Conservation (phyloP, 257 asterid species). For the Capsicum baccatum region DNA sequence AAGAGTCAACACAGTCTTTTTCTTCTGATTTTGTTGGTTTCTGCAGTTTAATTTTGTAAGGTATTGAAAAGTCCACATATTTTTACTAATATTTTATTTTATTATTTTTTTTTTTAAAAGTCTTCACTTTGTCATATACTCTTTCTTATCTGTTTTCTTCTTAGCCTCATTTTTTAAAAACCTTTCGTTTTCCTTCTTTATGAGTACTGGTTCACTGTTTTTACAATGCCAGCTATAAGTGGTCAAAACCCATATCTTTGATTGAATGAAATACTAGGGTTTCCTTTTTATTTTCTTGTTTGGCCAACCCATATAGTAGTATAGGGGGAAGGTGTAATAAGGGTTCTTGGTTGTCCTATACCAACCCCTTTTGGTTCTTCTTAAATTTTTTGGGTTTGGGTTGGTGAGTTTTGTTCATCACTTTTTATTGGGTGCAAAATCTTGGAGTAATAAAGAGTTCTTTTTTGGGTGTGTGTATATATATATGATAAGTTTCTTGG, state of each 20-base stretch:
- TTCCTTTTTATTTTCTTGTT: slow-evolving; percentile 26
- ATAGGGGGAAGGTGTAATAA: slow-evolving; percentile 42
- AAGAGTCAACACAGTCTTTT: slow-evolving; percentile 28
- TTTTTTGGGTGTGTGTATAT: slow-evolving; percentile 15
- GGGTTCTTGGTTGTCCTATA: slow-evolving; percentile 63
- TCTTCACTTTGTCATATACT: too few relatives aligned
- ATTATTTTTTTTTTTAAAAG: not conserved
- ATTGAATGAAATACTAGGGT: slow-evolving; percentile 48
- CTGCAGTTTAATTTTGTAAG: slow-evolving; percentile 40
- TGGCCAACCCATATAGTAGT: not conserved
- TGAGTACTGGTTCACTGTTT: slow-evolving; percentile 34
- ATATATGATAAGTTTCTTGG: not conserved
- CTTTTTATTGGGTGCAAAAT: slow-evolving; percentile 35
- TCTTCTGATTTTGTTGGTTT: not conserved
- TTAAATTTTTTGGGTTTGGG: slow-evolving; percentile 66
- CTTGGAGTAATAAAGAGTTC: slow-evolving; percentile 29
- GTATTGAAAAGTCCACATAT: slow-evolving; percentile 51
- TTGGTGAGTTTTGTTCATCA: slow-evolving; percentile 56
- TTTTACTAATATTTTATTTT: not conserved
- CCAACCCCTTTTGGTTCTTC: slow-evolving; percentile 63
- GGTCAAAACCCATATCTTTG: slow-evolving; percentile 51
- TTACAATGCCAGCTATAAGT: slow-evolving; percentile 41
- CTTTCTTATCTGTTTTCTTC: not conserved
- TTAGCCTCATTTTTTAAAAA: slow-evolving; percentile 23
- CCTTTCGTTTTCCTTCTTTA: slow-evolving; percentile 48